Evolutionary conservation across 768 basidiomycete species (phyloP).

Genomic region (Baorangia bicolor): DNA sequence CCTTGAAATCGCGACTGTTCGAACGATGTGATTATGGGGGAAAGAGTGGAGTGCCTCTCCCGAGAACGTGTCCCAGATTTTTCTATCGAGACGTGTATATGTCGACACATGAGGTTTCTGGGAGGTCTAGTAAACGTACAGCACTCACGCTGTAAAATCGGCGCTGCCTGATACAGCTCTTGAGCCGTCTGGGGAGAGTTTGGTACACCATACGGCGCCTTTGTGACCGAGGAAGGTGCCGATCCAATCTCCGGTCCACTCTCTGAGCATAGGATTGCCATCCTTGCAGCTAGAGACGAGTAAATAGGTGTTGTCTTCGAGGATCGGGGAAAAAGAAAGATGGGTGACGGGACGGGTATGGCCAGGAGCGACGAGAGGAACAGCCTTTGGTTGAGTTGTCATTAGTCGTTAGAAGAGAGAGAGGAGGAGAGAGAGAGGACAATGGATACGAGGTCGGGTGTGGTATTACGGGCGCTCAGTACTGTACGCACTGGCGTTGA

Average conservation of each 20-base stretch:
- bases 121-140: not conserved
- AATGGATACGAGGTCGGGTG: not conserved
- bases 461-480: slow-evolving; percentile 45
- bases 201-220: slow-evolving; percentile 97
- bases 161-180: slow-evolving; percentile 92
- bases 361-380: slow-evolving; percentile 81
- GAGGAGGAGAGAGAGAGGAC: not conserved
- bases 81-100: slow-evolving; percentile 47
- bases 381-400: slow-evolving; percentile 63
- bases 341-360: slow-evolving; percentile 90
- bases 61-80: slow-evolving; percentile 94
- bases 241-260: slow-evolving; percentile 99
- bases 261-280: slow-evolving; percentile 95
- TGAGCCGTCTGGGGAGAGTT: slow-evolving; percentile 82
- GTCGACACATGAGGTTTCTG: not conserved
- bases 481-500: slow-evolving; percentile 36
- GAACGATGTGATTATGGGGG: slow-evolving; percentile 97
- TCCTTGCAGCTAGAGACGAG: slow-evolving; percentile 98
- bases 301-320: slow-evolving; percentile 83
- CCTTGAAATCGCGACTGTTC: slow-evolving; percentile 87
- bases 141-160: slow-evolving; percentile 92
- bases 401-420: slow-evolving; percentile 44
- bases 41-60: slow-evolving; percentile 92
- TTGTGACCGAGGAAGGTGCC: slow-evolving; percentile 89
- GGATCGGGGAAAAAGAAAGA: slow-evolving; percentile 85